Evolutionary conservation across 2,329 filamentous ascomycete species (phyloP), one percentile per base, ranked within the genome.

Genomic region (Claviceps pazoutovae): DNA sequence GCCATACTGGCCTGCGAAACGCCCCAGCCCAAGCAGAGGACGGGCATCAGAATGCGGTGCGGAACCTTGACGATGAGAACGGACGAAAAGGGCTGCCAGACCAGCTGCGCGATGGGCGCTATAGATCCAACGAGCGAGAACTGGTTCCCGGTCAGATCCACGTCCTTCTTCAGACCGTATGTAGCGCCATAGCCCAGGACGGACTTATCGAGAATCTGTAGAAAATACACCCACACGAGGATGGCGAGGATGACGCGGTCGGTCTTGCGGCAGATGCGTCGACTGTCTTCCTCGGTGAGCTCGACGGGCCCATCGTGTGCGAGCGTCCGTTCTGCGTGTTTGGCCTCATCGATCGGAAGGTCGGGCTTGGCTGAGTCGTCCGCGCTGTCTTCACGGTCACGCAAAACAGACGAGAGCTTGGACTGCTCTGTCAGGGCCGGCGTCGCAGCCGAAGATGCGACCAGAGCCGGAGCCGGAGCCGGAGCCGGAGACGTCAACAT

Each of bases 1-100:
- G 71, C 74, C 62, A 76, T 74, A 54, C 62, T 64, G 0, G 67
- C 58, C 55, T 73, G 72, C 0, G 65, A 67, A 11, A 68, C 54
- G 41, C 73, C 70, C 71, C 71, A 76, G 7, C 68, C 68, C 13
- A 74, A 57, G 21, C 73, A 66, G 14, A 75, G 64, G 0, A 57
- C 46, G 0, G 79, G 73, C 75, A 82, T 79, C 9, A 83, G 64
- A 36, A 79, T 75, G 1, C 75, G 71, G 56, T 78, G 78, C 0
- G 78, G 79, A 0, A 83, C 71, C 56, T 75, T 79, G 56, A 83
- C 76, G 53, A 83, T 82, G 36, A 83, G 68, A 52, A 72, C 71
- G 0, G 76, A 77, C 0, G 78, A 79, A 54, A 82, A 76, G 0
- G 79, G 79, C 54, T 80, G 76, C 75, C 78, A 81, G 44, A 66